A percentile compares a stretch with the other conserved stretches of the same genome.
These are phyloP conservation scores for Phytophthora syringae DNA, from an alignment of 352 stramenopile species.

Conservation along the genomic window DNA sequence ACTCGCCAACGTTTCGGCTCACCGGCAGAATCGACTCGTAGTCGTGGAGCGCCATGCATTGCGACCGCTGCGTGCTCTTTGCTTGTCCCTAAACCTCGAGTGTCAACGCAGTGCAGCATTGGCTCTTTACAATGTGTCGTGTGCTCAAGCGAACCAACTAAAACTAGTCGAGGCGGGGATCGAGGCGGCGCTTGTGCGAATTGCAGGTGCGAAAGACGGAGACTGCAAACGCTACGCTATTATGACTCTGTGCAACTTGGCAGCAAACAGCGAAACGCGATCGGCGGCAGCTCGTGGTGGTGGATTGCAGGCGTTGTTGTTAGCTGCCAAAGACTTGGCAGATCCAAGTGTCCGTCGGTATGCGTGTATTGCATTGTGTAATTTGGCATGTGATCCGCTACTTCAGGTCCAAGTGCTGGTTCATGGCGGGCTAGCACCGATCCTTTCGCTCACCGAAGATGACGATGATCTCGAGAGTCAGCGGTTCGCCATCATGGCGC, in stretches of 20 bases:
- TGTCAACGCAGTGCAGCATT: slow-evolving; percentile 92
- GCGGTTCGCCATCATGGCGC: slow-evolving; percentile 93
- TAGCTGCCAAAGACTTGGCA: slow-evolving; percentile 85
- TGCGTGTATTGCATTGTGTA: slow-evolving; percentile 95
- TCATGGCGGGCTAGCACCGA: slow-evolving; percentile 90
- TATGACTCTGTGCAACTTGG: slow-evolving; percentile 97
- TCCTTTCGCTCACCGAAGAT: slow-evolving; percentile 81
- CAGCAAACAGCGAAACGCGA: slow-evolving; percentile 93
- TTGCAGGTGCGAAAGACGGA: slow-evolving; percentile 87
- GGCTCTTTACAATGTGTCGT: slow-evolving; percentile 96
- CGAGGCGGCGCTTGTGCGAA: slow-evolving; percentile 86
- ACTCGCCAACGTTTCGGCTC: slow-evolving; percentile 93
- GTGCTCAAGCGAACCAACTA: slow-evolving; percentile 90
- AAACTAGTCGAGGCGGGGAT: slow-evolving; percentile 90
- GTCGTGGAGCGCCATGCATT: slow-evolving; percentile 91
- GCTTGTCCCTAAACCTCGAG: slow-evolving; percentile 86
- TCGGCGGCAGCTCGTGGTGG: slow-evolving; percentile 86
- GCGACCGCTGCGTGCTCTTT: slow-evolving; percentile 78
- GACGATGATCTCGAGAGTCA: slow-evolving; percentile 83
- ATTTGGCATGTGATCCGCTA: slow-evolving; percentile 91
- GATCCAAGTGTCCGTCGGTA: slow-evolving; percentile 88
- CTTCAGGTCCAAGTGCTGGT: slow-evolving; percentile 94
- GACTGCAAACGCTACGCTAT: slow-evolving; percentile 94
- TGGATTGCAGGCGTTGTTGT: slow-evolving; percentile 92
- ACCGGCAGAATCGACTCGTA: slow-evolving; percentile 86